Evolutionary conservation across 139 green algal genomes (phyloP), one percentile per base, ranked within the genome.

Genomic region (Monoraphidium neglectum): DNA sequence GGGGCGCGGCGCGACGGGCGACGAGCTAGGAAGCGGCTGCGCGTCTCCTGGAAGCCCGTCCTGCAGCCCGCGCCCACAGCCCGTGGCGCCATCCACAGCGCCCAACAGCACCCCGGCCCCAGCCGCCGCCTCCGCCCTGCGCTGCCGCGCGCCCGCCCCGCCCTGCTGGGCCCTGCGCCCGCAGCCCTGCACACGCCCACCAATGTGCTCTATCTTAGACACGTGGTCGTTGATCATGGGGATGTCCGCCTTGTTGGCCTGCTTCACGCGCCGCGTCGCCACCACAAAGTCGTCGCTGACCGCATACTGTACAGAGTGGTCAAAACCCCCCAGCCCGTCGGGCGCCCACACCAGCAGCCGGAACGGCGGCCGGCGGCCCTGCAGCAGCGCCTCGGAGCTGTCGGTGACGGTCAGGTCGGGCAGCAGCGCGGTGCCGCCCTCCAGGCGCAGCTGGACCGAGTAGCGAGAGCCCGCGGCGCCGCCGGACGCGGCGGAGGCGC

Each of bases 201-300:
- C 90, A 85, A 95, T 95, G 79, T 95, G 89, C 84, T 95, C 89
- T 60, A 95, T 78, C 77, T 93, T 93, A 51, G 65, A 77, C 28
- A 95, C 85, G 73, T 92, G 86, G 74, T 95, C 90, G 71, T 93
- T 86, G 69, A 93, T 82, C 56, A 88, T 87, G 35, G 90, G 90
- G 59, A 95, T 92, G 51, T 95, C 90, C 60, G 88, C 81, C 76
- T 90, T 85, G 33, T 72, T 76, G 36, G 70, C 72, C 56, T 56
- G 74, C 46, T 35, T 28, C 15, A 79, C 82, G 32, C 82, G 49
- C 15, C 82, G 56, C 24, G 82, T 87, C 36, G 78, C 72, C 54
- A 87, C 69, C 62, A 84, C 78, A 74, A 84, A 84, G 1, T 65
- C 78, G 38, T 84, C 64, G 10, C 63, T 77, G 3, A 84, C 71